A percentile compares a stretch with the other conserved stretches of the same genome.
phyloP scores from a whole-genome alignment of 2,329 filamentous ascomycete genomes.

The Nothopassalora personata region DNA sequence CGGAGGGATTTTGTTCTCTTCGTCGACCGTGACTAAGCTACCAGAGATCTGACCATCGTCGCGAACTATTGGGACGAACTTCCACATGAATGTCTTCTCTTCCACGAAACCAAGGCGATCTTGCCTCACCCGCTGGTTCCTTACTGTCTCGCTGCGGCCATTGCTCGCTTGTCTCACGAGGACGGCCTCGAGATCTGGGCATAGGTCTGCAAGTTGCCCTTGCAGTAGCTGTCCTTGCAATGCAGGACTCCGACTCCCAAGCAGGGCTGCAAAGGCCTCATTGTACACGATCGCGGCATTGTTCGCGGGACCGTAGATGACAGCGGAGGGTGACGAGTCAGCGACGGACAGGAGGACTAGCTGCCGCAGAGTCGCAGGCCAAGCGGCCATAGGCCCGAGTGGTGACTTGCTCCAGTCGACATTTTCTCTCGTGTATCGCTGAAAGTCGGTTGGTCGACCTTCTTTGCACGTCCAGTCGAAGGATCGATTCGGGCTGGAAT shows the following conservation, averaged over 20 bases:
- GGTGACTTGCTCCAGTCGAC: conserved; percentile 17
- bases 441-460: conserved; percentile 10
- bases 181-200: conserved; percentile 10
- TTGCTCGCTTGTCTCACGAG: conserved; percentile 8
- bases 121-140: conserved; percentile 14
- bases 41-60: conserved; percentile 14
- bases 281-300: conserved; percentile 20
- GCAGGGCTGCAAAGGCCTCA: conserved; percentile 15
- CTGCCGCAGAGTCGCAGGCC: conserved; percentile 14
- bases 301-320: conserved; percentile 9
- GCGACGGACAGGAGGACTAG: conserved; percentile 14
- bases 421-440: conserved; percentile 14
- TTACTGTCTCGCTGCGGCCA: conserved; percentile 9
- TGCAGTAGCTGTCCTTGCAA: conserved; percentile 14
- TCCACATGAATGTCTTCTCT: conserved; percentile 17
- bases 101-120: conserved; percentile 20
- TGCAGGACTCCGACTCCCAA: conserved; percentile 14
- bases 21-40: conserved; percentile 14
- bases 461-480: conserved; percentile 17
- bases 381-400: conserved; percentile 13
- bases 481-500: conserved; percentile 9
- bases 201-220: conserved; percentile 10
- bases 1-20: conserved; percentile 15
- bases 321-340: conserved; percentile 13
- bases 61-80: conserved; percentile 15